Evolutionary conservation across 768 basidiomycete species (phyloP), one percentile per base, ranked within the genome.

Genomic region (Chalciporus piperatus): DNA sequence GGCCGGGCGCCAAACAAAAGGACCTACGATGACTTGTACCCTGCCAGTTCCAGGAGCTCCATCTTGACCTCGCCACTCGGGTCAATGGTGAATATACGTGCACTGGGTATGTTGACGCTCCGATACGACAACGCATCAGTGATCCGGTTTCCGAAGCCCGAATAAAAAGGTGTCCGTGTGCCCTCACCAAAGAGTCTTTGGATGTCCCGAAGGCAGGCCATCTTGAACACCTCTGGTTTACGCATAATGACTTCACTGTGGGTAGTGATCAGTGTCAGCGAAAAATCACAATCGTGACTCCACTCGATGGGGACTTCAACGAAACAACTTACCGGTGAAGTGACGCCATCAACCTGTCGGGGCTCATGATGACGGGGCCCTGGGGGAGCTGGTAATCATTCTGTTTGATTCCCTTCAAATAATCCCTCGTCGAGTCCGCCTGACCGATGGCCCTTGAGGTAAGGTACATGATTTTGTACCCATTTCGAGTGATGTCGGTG

Each of bases 171-270:
- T 57, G 82, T 87, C 56, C 80, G 76, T 28, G 75, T 71, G 25
- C 76, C 76, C 33, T 85, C 82, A 6, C 89, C 89, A 63, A 98
- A 99, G 6, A 98, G 69, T 19, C 93, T 77, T 58, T 91, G 91
- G 48, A 98, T 96, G 71, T 98, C 97, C 39, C 94, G 81, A 52
- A 98, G 72, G 72, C 95, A 98, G 2, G 96, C 94, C 97, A 99
- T 99, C 74, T 99, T 99, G 81, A 99, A 99, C n/a, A 98, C 81
- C 65, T 99, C 97, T 0, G 97, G 97, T 69, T 98, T 98, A 33
- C 95, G 87, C 88, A 98, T 90, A 63, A 99, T 96, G 14, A 99
- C 96, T 72, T 99, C 97, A 4, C 94, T 97, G 60, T 9, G 48
- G 4, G 8, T 38, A 5, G 8, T 25, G 16, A n/a, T 11, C 22